phyloP scores from a whole-genome alignment of 305 asterid species.

The Fraxinus nigra region DNA sequence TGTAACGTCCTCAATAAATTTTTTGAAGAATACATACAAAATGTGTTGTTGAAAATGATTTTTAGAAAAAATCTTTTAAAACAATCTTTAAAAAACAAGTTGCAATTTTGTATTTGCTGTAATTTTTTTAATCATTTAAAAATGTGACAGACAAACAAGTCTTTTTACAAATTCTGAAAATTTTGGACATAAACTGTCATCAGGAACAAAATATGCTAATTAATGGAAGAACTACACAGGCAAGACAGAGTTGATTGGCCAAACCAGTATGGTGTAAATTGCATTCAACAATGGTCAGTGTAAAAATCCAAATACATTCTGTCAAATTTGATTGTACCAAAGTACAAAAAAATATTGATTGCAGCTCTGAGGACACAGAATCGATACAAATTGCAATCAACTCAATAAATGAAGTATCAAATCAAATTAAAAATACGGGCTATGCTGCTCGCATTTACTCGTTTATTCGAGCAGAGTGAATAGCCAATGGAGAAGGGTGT shows the following conservation, averaged over 20 bases:
- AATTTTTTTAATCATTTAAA: background rate
- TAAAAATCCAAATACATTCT: background rate
- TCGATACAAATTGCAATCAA: slow-evolving; percentile 24
- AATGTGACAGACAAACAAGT: background rate
- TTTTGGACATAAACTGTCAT: background rate
- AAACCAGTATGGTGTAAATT: background rate
- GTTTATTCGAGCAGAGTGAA: background rate
- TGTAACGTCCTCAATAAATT: too few species aligned
- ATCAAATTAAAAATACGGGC: slow-evolving; percentile 10
- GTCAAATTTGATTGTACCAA: background rate
- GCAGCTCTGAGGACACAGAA: slow-evolving; percentile 20
- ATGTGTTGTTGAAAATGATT: background rate
- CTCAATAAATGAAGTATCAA: slow-evolving; percentile 21
- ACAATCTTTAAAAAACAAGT: too few species aligned
- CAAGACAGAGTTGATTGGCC: background rate
- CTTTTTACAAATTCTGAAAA: background rate
- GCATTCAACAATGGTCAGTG: slow-evolving; percentile 9
- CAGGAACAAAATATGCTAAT: background rate
- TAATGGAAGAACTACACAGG: background rate
- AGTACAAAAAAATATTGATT: slow-evolving; percentile 16
- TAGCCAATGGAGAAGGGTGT: slow-evolving; percentile 1
- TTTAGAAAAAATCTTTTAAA: too few species aligned
- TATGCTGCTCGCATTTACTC: background rate
- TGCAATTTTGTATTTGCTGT: background rate
- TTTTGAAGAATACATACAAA: too few species aligned